Evolutionary conservation across 208 protist genomes (phyloP).

Genomic region (Trypanosoma scelopori): DNA sequence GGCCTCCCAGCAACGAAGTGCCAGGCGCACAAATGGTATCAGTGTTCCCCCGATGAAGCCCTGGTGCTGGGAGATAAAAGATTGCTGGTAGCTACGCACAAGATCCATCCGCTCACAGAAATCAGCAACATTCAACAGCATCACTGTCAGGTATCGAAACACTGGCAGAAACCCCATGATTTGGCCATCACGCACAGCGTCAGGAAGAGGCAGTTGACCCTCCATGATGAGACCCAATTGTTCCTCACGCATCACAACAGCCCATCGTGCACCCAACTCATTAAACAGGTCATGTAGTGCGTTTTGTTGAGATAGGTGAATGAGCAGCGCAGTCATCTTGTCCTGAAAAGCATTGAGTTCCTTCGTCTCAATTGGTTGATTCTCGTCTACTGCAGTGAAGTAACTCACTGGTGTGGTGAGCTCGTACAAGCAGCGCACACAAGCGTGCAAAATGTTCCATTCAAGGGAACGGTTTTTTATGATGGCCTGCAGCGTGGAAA

Average conservation of each 20-base stretch:
- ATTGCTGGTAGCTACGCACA: constrained; percentile 44
- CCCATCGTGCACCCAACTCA: constrained; percentile 54
- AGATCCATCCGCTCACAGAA: constrained; percentile 49
- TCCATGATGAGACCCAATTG: constrained; percentile 13
- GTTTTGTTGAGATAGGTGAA: constrained; percentile 35
- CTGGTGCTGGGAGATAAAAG: constrained; percentile 38
- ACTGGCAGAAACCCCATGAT: constrained; percentile 52
- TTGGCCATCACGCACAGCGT: neutral
- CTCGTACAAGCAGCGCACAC: constrained; percentile 79
- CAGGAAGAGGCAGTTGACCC: neutral
- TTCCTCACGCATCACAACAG: constrained; percentile 33
- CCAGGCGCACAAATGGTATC: constrained; percentile 64
- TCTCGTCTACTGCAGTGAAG: constrained; percentile 45
- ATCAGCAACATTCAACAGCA: constrained; percentile 74
- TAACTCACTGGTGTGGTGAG: constrained; percentile 78
- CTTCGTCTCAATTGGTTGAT: constrained; percentile 39
- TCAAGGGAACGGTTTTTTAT: constrained; percentile 56
- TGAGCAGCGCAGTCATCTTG: constrained; percentile 53
- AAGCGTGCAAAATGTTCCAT: constrained; percentile 72
- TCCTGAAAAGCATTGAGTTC: constrained; percentile 68
- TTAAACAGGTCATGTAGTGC: constrained; percentile 45
- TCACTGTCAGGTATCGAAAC: constrained; percentile 63
- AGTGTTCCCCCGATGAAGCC: constrained; percentile 49
- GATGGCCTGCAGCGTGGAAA: constrained; percentile 49
- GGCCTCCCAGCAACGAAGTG: constrained; percentile 51